phyloP scores from a whole-genome alignment of 176 grass and related monocot species.

The Panicum miliaceum region DNA sequence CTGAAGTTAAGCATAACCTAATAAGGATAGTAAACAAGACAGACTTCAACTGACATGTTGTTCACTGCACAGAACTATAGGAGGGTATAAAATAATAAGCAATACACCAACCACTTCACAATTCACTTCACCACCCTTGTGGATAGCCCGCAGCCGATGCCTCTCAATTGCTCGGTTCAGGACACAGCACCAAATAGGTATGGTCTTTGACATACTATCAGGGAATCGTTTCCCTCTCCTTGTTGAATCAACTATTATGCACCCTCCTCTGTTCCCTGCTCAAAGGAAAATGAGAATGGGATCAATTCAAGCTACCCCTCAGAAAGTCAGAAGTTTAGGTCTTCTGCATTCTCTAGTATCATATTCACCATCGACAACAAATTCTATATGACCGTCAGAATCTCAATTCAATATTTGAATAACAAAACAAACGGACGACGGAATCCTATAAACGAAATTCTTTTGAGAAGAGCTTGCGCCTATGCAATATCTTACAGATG shows the following conservation, averaged over 20 bases:
- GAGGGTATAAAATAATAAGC: slow-evolving; percentile 3
- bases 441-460: too few relatives aligned
- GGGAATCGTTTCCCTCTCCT: slow-evolving; percentile 89
- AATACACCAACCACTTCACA: slow-evolving; percentile 43
- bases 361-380: background rate
- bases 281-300: slow-evolving; percentile 39
- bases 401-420: background rate
- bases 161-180: slow-evolving; percentile 83
- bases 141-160: slow-evolving; percentile 40
- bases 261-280: slow-evolving; percentile 89
- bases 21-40: background rate
- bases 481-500: background rate
- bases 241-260: slow-evolving; percentile 93
- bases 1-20: background rate
- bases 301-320: background rate
- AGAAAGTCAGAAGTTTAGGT: background rate
- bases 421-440: too few relatives aligned
- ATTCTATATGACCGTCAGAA: background rate
- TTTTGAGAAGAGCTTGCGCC: too few relatives aligned
- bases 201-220: slow-evolving; percentile 97
- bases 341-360: background rate
- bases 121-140: slow-evolving; percentile 14
- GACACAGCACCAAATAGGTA: slow-evolving; percentile 91
- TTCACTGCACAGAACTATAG: background rate
- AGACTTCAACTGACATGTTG: background rate